Percentiles rank a stretch among this genome's conserved stretches.
These are phyloP conservation scores for Nicotiana rustica DNA, from an alignment of 305 asterid species.

Conservation along the genomic window DNA sequence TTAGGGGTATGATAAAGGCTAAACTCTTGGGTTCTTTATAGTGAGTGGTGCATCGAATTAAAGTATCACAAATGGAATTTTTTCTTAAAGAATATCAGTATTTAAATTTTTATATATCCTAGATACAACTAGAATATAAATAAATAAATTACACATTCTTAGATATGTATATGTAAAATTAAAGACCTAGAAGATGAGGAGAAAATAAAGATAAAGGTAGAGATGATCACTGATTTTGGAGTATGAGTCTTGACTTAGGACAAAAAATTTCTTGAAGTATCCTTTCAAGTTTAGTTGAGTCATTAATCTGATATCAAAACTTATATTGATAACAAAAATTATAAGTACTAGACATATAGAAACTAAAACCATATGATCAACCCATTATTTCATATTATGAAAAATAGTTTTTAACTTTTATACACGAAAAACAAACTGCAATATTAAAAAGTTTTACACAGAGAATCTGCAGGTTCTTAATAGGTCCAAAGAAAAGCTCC, in stretches of 20 bases:
- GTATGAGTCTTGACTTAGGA: not conserved
- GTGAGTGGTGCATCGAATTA: not conserved
- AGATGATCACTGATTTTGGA: not conserved
- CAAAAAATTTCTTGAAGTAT: not conserved
- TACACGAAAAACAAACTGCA: no score
- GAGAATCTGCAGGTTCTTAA: not conserved
- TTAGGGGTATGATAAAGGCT: not conserved
- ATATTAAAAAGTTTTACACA: no score
- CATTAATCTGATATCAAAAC: not conserved
- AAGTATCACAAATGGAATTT: not conserved
- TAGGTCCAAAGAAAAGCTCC: constrained; percentile 76
- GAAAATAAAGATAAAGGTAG: not conserved
- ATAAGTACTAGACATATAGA: not conserved
- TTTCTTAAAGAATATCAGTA: not conserved
- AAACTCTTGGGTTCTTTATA: not conserved
- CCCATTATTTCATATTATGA: no score
- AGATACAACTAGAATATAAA: not conserved
- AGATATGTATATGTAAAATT: not conserved
- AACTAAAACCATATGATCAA: not conserved
- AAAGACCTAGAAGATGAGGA: no score
- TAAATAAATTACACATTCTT: constrained; percentile 8
- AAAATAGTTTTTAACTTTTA: no score
- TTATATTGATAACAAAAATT: not conserved
- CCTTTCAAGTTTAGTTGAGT: not conserved
- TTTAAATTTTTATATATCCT: not conserved